phyloP scores from a whole-genome alignment of 1,284 basidiomycete genomes.

The Tilletia setariae region DNA sequence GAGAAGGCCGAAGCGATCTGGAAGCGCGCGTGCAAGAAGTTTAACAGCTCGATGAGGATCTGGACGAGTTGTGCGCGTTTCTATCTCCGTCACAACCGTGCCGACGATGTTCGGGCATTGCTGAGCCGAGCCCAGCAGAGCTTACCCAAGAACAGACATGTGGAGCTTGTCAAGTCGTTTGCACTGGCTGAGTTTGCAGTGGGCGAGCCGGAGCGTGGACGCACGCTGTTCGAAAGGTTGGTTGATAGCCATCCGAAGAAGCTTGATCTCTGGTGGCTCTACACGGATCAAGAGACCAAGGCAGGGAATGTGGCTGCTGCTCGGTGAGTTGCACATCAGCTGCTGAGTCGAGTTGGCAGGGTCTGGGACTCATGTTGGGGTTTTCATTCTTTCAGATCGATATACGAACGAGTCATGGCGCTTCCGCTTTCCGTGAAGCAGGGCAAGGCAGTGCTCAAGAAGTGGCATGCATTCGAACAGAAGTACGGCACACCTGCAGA shows the following conservation, averaged over 20 bases:
- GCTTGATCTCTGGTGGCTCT: slow-evolving; percentile 92
- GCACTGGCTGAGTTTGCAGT: slow-evolving; percentile 92
- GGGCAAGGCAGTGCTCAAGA: slow-evolving; percentile 81
- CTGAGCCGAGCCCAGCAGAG: slow-evolving; percentile 86
- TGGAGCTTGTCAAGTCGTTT: slow-evolving; percentile 90
- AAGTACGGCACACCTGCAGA: slow-evolving; percentile 82
- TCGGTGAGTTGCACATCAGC: neutral
- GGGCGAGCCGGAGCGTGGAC: slow-evolving; percentile 88
- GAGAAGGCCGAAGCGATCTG: slow-evolving; percentile 42
- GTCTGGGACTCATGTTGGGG: neutral
- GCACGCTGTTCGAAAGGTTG: slow-evolving; percentile 94
- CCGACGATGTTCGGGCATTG: slow-evolving; percentile 78
- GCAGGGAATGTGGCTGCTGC: slow-evolving; percentile 66
- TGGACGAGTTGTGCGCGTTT: slow-evolving; percentile 84
- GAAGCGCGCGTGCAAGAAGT: slow-evolving; percentile 69
- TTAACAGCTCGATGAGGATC: slow-evolving; percentile 80
- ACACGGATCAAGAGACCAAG: slow-evolving; percentile 89
- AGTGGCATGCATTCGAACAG: slow-evolving; percentile 88
- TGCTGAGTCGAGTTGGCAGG: neutral
- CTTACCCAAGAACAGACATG: slow-evolving; percentile 89
- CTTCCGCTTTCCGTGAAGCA: slow-evolving; percentile 90
- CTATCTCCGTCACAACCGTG: slow-evolving; percentile 67
- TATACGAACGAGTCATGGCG: slow-evolving; percentile 77
- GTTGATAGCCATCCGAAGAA: slow-evolving; percentile 89
- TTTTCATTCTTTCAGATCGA: slow-evolving; percentile 59